Percentiles rank a stretch among this genome's conserved stretches.
Conservation (phyloP, 495 filamentous ascomycete genomes). For the Daldinia caldariorum region DNA sequence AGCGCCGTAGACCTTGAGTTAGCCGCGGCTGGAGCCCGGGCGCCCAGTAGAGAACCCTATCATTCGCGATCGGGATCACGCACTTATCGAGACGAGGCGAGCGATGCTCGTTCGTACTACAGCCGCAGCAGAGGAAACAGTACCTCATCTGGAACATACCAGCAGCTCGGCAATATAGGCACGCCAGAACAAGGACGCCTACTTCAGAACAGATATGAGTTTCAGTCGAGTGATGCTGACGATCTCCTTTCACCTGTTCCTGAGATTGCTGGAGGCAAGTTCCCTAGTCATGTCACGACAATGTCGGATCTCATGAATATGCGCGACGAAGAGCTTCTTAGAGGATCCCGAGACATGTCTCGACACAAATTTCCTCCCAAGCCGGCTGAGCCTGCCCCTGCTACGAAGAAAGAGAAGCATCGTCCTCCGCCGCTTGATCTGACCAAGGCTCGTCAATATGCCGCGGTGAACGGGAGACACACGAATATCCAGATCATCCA, state of each 20-base stretch:
- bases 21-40: background rate
- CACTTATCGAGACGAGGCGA: constrained; percentile 2
- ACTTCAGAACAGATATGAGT: constrained; percentile 24
- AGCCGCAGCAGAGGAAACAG: constrained; percentile 7
- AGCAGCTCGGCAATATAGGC: constrained; percentile 1
- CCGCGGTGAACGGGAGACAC: background rate
- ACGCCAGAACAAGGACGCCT: constrained; percentile 32
- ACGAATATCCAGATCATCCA: constrained; percentile 21
- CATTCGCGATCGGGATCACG: constrained; percentile 13
- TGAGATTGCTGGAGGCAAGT: constrained; percentile 15
- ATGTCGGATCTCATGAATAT: constrained; percentile 36
- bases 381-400: background rate
- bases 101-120: background rate
- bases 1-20: background rate
- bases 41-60: constrained; percentile 1
- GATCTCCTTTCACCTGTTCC: constrained; percentile 21
- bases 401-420: constrained; percentile 9
- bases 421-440: constrained; percentile 34
- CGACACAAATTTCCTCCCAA: constrained; percentile 27
- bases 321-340: background rate
- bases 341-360: constrained; percentile 19
- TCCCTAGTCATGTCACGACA: constrained; percentile 30
- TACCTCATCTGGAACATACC: background rate
- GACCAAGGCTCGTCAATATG: constrained; percentile 1
- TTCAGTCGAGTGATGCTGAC: constrained; percentile 19